Percentiles rank a stretch among this genome's conserved stretches.
phyloP scores from a whole-genome alignment of 306 rosid species.

The Sechiopsis laciniata region DNA sequence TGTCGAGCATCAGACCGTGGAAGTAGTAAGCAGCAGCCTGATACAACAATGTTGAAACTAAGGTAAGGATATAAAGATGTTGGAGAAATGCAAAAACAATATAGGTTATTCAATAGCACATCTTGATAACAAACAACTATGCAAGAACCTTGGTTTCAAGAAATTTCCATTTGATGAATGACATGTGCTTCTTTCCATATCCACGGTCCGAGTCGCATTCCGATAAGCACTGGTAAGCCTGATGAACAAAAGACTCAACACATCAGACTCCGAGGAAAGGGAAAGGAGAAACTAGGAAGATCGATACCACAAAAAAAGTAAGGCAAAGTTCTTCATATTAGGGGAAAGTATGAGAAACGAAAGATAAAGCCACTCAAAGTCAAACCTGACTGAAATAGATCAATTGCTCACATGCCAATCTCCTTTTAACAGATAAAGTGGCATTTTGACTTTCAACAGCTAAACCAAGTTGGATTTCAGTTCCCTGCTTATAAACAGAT shows the following conservation, averaged over 20 bases:
- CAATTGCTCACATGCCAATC: conserved; percentile 89
- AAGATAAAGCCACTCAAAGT: background rate
- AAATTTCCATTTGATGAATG: conserved; percentile 88
- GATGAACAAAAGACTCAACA: conserved; percentile 15
- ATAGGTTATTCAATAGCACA: background rate
- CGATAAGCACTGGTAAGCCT: conserved; percentile 75
- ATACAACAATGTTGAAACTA: background rate
- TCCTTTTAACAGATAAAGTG: conserved; percentile 73
- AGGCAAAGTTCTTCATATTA: background rate
- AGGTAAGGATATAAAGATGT: background rate
- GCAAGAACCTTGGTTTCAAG: conserved; percentile 72
- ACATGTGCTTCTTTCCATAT: conserved; percentile 59
- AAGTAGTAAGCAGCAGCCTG: conserved; percentile 96
- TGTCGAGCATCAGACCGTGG: conserved; percentile 85
- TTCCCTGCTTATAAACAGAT: conserved; percentile 47
- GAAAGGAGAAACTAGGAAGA: background rate
- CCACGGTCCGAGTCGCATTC: conserved; percentile 47
- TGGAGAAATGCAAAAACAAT: background rate
- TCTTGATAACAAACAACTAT: background rate
- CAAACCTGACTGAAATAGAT: conserved; percentile 76
- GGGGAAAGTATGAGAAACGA: background rate
- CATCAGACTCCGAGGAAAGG: background rate
- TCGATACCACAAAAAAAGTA: background rate
- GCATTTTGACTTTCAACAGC: conserved; percentile 89
- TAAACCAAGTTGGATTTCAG: conserved; percentile 91